Percentiles rank a stretch among this genome's conserved stretches.
Conservation (phyloP, 2,329 filamentous ascomycete genomes). For the Fusarium nematophilum region DNA sequence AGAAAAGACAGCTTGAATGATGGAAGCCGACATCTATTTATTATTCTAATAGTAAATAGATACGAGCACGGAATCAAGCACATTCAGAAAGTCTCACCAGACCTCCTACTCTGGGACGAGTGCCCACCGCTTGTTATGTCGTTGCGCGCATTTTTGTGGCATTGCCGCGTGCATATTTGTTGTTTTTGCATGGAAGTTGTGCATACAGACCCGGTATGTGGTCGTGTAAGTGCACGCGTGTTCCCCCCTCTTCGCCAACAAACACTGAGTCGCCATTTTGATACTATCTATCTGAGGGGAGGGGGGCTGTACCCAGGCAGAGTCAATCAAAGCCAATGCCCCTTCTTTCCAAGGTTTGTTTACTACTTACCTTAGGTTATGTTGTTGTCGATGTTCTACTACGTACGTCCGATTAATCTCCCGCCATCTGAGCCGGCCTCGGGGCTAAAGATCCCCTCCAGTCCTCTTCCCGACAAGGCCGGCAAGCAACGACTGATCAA, state of each 20-base stretch:
- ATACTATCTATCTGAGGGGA: background rate
- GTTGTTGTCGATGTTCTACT: background rate
- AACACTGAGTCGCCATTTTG: background rate
- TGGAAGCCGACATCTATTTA: background rate
- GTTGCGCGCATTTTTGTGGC: slow-evolving; percentile 22
- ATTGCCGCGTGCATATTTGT: slow-evolving; percentile 27
- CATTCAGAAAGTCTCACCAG: background rate
- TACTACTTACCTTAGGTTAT: too few species aligned
- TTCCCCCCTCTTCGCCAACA: background rate
- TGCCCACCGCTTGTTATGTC: slow-evolving; percentile 12
- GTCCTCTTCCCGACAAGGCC: slow-evolving; percentile 7
- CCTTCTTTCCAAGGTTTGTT: background rate
- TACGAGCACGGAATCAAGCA: background rate
- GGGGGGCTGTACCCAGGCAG: background rate
- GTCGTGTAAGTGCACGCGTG: slow-evolving; percentile 3
- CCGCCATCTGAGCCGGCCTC: slow-evolving; percentile 2
- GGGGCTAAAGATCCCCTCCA: slow-evolving; percentile 5
- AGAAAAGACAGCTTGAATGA: background rate
- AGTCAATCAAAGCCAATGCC: background rate
- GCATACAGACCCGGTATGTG: slow-evolving; percentile 10
- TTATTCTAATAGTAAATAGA: slow-evolving; percentile 2
- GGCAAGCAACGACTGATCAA: slow-evolving; percentile 13
- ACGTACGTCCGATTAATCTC: background rate
- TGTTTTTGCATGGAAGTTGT: slow-evolving; percentile 26
- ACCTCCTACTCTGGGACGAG: background rate